These are phyloP conservation scores for Pseudogymnoascus sp. DNA, from an alignment of 2,329 filamentous ascomycete genomes.

Conservation along the genomic window DNA sequence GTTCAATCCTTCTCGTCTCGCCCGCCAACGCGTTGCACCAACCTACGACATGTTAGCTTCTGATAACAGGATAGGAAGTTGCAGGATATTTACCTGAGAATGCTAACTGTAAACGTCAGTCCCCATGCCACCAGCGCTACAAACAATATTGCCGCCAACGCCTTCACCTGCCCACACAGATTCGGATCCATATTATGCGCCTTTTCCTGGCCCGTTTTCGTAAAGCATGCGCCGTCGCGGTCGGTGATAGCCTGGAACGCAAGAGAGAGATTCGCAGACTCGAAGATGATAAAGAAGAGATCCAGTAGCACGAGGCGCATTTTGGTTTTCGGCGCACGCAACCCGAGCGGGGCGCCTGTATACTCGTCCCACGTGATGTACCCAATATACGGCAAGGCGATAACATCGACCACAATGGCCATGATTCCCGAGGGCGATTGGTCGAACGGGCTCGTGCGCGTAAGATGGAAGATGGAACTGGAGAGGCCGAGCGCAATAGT, in stretches of 20 bases:
- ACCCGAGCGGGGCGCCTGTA: constrained; percentile 81
- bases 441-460: constrained; percentile 33
- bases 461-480: constrained; percentile 58
- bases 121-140: constrained; percentile 85
- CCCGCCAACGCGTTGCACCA: constrained; percentile 53
- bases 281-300: constrained; percentile 94
- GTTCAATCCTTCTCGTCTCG: constrained; percentile 36
- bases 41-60: constrained; percentile 30
- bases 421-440: constrained; percentile 75
- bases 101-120: constrained; percentile 79
- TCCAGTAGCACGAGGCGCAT: constrained; percentile 85
- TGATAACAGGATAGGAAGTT: background rate
- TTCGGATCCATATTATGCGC: constrained; percentile 27
- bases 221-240: constrained; percentile 48
- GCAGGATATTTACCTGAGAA: constrained; percentile 47
- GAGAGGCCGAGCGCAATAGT: constrained; percentile 73
- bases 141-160: constrained; percentile 69
- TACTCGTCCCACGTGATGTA: constrained; percentile 98
- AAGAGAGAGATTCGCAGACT: constrained; percentile 83
- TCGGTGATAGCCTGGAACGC: constrained; percentile 76
- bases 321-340: constrained; percentile 77
- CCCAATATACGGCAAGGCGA: constrained; percentile 81
- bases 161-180: constrained; percentile 58
- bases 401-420: constrained; percentile 78
- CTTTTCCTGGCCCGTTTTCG: constrained; percentile 26